phyloP scores from a whole-genome alignment of 73 alveolate genomes.

The Paramecium primaurelia region DNA sequence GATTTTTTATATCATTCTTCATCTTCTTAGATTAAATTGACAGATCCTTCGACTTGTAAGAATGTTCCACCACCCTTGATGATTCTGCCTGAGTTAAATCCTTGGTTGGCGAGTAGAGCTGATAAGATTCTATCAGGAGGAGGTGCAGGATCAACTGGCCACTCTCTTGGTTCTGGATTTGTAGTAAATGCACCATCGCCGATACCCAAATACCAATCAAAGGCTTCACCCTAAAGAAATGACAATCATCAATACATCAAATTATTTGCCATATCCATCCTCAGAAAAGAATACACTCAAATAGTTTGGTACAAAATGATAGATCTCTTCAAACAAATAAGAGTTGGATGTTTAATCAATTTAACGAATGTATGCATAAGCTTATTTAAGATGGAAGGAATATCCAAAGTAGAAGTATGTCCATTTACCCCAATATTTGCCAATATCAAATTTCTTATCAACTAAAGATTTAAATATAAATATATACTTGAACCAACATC shows the following conservation, averaged over 20 bases:
- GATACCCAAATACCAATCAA: slow-evolving; percentile 45
- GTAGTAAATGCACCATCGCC: slow-evolving; percentile 53
- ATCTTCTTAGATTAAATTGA: not conserved
- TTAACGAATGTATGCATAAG: slow-evolving; percentile 28
- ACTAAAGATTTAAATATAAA: not conserved
- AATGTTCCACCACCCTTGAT: not conserved
- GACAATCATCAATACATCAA: not conserved
- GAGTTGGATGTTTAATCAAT: not conserved
- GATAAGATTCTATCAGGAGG: slow-evolving; percentile 37
- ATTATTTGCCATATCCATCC: not conserved
- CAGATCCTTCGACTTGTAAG: not conserved
- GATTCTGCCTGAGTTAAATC: slow-evolving; percentile 39
- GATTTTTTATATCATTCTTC: not conserved
- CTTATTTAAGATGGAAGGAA: not conserved
- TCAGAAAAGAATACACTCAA: slow-evolving; percentile 22
- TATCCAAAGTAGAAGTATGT: slow-evolving; percentile 48
- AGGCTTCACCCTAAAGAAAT: slow-evolving; percentile 15
- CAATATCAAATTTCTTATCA: not conserved
- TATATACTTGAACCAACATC: not conserved
- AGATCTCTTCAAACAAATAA: not conserved
- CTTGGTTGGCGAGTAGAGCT: slow-evolving; percentile 41
- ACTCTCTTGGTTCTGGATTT: not conserved
- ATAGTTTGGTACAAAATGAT: slow-evolving; percentile 37
- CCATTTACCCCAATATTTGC: slow-evolving; percentile 7
- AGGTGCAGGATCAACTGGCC: slow-evolving; percentile 45